A percentile compares a stretch with the other conserved stretches of the same genome.
Evolutionary conservation across 352 stramenopile genomes (phyloP).

Genomic region (Peronospora belbahrii): DNA sequence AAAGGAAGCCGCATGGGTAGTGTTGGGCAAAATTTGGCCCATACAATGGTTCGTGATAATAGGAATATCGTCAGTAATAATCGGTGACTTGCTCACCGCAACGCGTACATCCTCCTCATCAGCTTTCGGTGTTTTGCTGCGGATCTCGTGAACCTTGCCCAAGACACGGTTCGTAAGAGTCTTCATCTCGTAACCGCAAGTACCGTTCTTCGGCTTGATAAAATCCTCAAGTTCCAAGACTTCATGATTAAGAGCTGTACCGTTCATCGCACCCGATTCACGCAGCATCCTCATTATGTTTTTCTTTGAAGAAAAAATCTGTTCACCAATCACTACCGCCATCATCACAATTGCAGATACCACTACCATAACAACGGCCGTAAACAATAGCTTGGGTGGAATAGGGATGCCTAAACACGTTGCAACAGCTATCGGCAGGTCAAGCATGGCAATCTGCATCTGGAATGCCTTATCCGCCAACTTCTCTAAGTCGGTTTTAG

Average conservation of each 20-base stretch:
- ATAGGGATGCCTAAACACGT: conserved; percentile 11
- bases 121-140: conserved; percentile 15
- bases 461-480: conserved; percentile 20
- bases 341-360: conserved; percentile 25
- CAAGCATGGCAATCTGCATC: conserved; percentile 20
- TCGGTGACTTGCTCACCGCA: conserved; percentile 14
- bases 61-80: conserved; percentile 18
- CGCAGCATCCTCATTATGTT: conserved; percentile 26
- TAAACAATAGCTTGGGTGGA: conserved; percentile 17
- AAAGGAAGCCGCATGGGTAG: conserved; percentile 10
- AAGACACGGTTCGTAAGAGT: conserved; percentile 28
- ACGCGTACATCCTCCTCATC: conserved; percentile 17
- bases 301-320: conserved; percentile 10
- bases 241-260: not conserved
- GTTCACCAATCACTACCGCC: conserved; percentile 20
- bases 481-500: conserved; percentile 12
- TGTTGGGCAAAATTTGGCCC: conserved; percentile 25
- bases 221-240: conserved; percentile 11
- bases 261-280: conserved; percentile 18
- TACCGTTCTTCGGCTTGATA: conserved; percentile 20
- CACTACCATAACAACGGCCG: conserved; percentile 6
- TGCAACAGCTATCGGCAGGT: conserved; percentile 17
- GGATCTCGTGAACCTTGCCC: conserved; percentile 25
- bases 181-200: conserved; percentile 22
- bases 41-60: conserved; percentile 27